These are phyloP conservation scores for Conoideocrella luteorostrata DNA, from an alignment of 2,329 filamentous ascomycete genomes.

Conservation along the genomic window DNA sequence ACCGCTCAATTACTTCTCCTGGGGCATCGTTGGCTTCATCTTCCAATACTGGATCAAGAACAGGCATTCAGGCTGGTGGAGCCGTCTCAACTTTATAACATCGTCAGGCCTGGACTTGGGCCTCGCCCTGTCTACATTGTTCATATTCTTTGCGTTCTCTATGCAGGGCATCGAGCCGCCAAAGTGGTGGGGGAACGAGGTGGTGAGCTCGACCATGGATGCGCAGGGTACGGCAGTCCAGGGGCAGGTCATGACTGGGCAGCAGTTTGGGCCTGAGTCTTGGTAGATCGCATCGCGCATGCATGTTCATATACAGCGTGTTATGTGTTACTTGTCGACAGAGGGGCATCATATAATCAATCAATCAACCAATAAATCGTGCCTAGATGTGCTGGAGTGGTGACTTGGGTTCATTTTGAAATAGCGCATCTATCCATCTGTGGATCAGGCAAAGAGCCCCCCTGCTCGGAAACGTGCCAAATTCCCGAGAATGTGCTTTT, in stretches of 20 bases:
- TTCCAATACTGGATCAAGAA: slow-evolving; percentile 65
- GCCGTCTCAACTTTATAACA: slow-evolving; percentile 65
- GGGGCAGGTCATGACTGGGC: slow-evolving; percentile 41
- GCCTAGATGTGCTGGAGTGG: too few species aligned
- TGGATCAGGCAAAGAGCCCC: too few species aligned
- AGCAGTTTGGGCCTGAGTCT: slow-evolving; percentile 54
- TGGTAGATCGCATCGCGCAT: too few species aligned
- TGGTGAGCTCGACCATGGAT: slow-evolving; percentile 57
- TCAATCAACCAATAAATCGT: too few species aligned
- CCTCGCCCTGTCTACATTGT: slow-evolving; percentile 57
- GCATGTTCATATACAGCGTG: too few species aligned
- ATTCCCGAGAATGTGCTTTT: too few species aligned
- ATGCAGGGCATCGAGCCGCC: slow-evolving; percentile 57
- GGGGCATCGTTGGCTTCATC: slow-evolving; percentile 63
- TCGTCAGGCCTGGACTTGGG: slow-evolving; percentile 65
- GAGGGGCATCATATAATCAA: too few species aligned
- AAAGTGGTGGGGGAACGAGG: slow-evolving; percentile 62
- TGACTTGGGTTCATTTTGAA: too few species aligned
- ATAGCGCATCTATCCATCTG: too few species aligned
- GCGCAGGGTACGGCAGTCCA: slow-evolving; percentile 53
- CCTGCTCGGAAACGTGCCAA: too few species aligned
- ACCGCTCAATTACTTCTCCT: slow-evolving; percentile 67
- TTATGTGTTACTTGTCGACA: too few species aligned
- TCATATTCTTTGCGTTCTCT: slow-evolving; percentile 65
- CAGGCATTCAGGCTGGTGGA: slow-evolving; percentile 64